Percentiles rank a stretch among this genome's conserved stretches.
These are phyloP conservation scores for Thuja plicata DNA, from an alignment of 83 land plant species.

Conservation along the genomic window DNA sequence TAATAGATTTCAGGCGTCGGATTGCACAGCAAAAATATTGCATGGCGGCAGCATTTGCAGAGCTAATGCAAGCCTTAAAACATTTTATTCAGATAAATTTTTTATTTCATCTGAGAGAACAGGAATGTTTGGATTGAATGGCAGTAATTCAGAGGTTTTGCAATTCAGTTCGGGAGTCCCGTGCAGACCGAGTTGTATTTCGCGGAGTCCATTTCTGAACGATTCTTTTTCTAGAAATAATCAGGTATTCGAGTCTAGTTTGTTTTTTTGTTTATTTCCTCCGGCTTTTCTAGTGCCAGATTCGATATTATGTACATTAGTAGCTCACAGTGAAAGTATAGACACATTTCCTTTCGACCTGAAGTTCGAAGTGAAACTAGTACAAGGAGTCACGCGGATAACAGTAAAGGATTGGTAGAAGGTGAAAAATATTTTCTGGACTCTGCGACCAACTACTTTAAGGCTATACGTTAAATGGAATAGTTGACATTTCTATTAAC, in stretches of 20 bases:
- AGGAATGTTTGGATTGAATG: background rate
- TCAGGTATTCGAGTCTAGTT: background rate
- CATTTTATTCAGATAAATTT: background rate
- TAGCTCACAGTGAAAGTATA: background rate
- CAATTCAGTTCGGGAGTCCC: background rate
- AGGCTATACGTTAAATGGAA: no score
- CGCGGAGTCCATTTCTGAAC: background rate
- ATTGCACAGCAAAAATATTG: no score
- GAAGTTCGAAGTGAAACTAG: background rate
- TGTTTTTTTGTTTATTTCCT: background rate
- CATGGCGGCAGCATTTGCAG: background rate
- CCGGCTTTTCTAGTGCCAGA: background rate
- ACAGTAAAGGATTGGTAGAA: background rate
- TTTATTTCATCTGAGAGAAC: background rate
- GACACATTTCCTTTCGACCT: background rate
- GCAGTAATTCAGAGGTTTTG: background rate
- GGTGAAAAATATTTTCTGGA: no score
- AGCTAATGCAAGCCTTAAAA: background rate
- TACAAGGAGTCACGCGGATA: background rate
- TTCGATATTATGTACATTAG: background rate
- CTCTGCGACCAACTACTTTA: no score
- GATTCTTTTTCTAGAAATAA: background rate
- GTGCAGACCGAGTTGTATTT: conserved; percentile 1
- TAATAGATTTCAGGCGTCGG: background rate
- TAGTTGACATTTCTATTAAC: no score